phyloP scores from a whole-genome alignment of 495 filamentous ascomycete genomes.

The Podospora pseudoanserina region DNA sequence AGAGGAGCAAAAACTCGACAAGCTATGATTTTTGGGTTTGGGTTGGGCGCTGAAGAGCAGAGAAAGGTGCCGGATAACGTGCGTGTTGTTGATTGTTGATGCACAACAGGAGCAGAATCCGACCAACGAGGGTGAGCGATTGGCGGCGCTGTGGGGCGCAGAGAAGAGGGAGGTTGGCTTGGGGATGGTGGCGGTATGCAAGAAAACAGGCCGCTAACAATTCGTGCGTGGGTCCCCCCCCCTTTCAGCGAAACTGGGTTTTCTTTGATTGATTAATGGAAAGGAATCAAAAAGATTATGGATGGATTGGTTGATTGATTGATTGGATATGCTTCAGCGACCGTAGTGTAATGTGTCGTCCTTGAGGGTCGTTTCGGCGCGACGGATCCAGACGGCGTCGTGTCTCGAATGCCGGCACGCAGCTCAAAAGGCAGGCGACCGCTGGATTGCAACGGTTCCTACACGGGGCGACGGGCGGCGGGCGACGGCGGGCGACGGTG shows the following conservation, averaged over 20 bases:
- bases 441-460: constrained; percentile 17
- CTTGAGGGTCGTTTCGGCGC: not conserved
- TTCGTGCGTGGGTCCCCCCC: not conserved
- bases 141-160: constrained; percentile 33
- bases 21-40: constrained; percentile 1
- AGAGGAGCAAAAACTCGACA: constrained; percentile 2
- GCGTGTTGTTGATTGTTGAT: constrained; percentile 25
- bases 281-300: not conserved
- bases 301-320: too few species aligned
- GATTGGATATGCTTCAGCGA: too few species aligned
- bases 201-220: constrained; percentile 8
- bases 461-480: constrained; percentile 4
- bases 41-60: constrained; percentile 26
- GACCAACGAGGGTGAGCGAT: constrained; percentile 27
- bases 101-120: constrained; percentile 20
- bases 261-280: not conserved
- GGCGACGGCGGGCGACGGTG: too few species aligned
- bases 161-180: constrained; percentile 31
- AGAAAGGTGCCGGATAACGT: not conserved
- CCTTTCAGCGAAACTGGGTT: constrained; percentile 12
- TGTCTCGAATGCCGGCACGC: constrained; percentile 19
- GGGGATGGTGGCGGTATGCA: constrained; percentile 19
- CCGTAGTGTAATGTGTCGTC: not conserved
- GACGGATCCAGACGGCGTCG: constrained; percentile 4
- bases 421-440: constrained; percentile 2